Conservation (phyloP, 2,329 filamentous ascomycete genomes). For the Neonectria magnoliae region DNA sequence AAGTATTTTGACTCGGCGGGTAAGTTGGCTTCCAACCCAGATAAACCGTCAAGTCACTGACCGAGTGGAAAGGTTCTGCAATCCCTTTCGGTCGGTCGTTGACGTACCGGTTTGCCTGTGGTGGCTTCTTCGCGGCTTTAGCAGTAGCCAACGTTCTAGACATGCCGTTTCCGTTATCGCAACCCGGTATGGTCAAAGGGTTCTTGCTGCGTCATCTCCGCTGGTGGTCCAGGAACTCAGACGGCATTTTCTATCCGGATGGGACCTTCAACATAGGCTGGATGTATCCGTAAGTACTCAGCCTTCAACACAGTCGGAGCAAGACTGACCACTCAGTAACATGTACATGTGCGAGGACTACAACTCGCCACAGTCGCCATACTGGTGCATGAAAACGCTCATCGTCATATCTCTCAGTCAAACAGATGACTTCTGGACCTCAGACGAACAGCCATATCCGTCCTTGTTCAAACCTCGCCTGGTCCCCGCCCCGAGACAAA, state of each 20-base stretch:
- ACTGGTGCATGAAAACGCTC: constrained; percentile 64
- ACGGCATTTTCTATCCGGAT: constrained; percentile 58
- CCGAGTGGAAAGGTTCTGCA: constrained; percentile 50
- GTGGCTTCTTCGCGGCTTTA: constrained; percentile 58
- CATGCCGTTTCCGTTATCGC: constrained; percentile 49
- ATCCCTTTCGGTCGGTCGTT: constrained; percentile 63
- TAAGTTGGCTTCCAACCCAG: constrained; percentile 28
- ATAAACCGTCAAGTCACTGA: not conserved
- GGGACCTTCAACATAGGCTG: constrained; percentile 60
- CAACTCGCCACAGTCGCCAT: constrained; percentile 65
- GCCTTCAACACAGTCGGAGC: fast-evolving
- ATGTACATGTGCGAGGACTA: constrained; percentile 67
- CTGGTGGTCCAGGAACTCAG: constrained; percentile 57
- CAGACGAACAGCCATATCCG: constrained; percentile 47
- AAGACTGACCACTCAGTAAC: constrained; percentile 45
- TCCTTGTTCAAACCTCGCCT: not conserved
- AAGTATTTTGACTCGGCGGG: constrained; percentile 59
- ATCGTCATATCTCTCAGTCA: constrained; percentile 51
- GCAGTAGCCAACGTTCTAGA: constrained; percentile 53
- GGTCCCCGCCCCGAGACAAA: constrained; percentile 51
- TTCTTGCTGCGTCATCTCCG: constrained; percentile 60
- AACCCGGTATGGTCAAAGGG: constrained; percentile 56
- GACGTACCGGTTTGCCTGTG: constrained; percentile 62
- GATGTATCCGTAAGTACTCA: constrained; percentile 42
- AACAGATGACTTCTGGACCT: constrained; percentile 57